Conservation (phyloP, 768 basidiomycete genomes). For the Phanerochaete carnosa region DNA sequence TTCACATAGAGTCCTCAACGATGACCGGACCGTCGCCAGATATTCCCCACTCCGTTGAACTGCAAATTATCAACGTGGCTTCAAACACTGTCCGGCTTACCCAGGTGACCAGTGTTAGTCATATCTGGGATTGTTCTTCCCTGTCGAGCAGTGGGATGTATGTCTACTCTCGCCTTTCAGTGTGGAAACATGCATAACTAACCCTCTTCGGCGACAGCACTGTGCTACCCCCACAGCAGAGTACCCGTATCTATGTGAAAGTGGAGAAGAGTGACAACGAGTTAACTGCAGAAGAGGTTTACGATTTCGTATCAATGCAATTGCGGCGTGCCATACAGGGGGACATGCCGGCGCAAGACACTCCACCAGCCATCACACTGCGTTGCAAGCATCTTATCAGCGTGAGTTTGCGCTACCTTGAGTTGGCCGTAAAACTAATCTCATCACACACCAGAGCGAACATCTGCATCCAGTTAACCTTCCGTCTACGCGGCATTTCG, state of each 20-base stretch:
- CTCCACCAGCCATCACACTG: conserved; percentile 56
- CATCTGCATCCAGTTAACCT: not conserved
- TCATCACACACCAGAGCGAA: not conserved
- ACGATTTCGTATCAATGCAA: conserved; percentile 49
- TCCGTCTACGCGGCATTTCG: conserved; percentile 36
- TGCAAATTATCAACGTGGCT: conserved; percentile 55
- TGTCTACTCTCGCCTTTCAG: not conserved
- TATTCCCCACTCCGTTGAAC: conserved; percentile 46
- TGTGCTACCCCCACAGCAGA: conserved; percentile 43
- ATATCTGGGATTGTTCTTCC: conserved; percentile 58
- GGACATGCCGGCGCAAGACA: conserved; percentile 29
- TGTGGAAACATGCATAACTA: too few relatives aligned
- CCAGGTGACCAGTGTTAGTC: conserved; percentile 64
- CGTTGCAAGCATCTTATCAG: conserved; percentile 42
- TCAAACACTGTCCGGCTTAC: conserved; percentile 42
- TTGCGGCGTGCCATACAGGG: conserved; percentile 52
- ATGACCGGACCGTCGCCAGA: conserved; percentile 49
- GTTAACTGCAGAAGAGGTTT: conserved; percentile 38
- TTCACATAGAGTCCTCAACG: conserved; percentile 50
- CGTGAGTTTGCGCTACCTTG: conserved; percentile 30
- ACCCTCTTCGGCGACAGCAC: conserved; percentile 31
- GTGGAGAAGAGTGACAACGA: conserved; percentile 36
- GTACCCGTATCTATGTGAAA: conserved; percentile 41
- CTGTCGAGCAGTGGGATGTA: conserved; percentile 18
- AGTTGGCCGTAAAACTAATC: not conserved